phyloP scores from a whole-genome alignment of 805 yeast genomes.

The Pichia kluyveri region DNA sequence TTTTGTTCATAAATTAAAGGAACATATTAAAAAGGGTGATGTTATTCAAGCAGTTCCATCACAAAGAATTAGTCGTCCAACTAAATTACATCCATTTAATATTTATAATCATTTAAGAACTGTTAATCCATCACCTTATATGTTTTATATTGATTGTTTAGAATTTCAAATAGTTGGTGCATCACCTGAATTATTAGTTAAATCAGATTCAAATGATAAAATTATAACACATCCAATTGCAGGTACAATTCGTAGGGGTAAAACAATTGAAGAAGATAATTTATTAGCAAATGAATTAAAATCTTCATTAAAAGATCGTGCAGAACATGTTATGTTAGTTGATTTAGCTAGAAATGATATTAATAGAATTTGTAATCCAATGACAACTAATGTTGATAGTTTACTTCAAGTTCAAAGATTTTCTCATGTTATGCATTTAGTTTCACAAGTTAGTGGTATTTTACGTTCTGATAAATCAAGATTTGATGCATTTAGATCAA shows the following conservation, averaged over 20 bases:
- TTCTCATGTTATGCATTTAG: conserved; percentile 95
- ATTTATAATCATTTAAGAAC: conserved; percentile 90
- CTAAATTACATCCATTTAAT: conserved; percentile 92
- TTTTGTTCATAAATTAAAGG: conserved; percentile 67
- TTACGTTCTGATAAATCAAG: conserved; percentile 76
- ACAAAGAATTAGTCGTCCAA: conserved; percentile 92
- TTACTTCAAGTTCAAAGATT: conserved; percentile 85
- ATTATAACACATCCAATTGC: conserved; percentile 96
- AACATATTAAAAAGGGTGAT: conserved; percentile 84
- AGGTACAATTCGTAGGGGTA: conserved; percentile 89
- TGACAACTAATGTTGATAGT: conserved; percentile 77
- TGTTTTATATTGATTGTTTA: conserved; percentile 84
- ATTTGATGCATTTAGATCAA: conserved; percentile 94
- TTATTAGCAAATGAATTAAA: conserved; percentile 64
- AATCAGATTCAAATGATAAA: conserved; percentile 61
- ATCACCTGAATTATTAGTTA: conserved; percentile 88
- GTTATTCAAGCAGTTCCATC: conserved; percentile 98
- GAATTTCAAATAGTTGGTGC: conserved; percentile 97
- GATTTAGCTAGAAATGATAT: conserved; percentile 96
- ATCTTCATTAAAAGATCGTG: conserved; percentile 80
- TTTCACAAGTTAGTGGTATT: conserved; percentile 89
- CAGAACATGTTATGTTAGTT: conserved; percentile 98
- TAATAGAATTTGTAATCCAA: conserved; percentile 88
- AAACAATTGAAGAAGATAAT: conserved; percentile 88
- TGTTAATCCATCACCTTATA: conserved; percentile 95